phyloP scores from a whole-genome alignment of 164 flowering plant genomes.

The Kalanchoe fedtschenkoi region DNA sequence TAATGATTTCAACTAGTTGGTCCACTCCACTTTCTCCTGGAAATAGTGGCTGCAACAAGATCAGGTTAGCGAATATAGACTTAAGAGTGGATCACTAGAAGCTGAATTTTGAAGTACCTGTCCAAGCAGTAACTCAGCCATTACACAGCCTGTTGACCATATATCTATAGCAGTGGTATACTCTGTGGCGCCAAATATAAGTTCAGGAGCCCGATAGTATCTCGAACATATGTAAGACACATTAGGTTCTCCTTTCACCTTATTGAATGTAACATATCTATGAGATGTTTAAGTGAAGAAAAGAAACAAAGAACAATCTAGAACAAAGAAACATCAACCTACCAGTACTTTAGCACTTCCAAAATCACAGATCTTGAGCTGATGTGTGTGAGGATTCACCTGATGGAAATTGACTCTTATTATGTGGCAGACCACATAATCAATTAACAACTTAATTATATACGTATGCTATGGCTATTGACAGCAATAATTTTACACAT shows the following conservation, averaged over 20 bases:
- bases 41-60: slow-evolving; percentile 66
- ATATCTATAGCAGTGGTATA: slow-evolving; percentile 92
- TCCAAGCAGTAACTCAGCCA: slow-evolving; percentile 95
- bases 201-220: slow-evolving; percentile 96
- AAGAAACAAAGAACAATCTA: background rate
- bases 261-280: slow-evolving; percentile 12
- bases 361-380: slow-evolving; percentile 90
- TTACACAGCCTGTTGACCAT: slow-evolving; percentile 97
- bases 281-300: slow-evolving; percentile 5
- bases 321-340: slow-evolving; percentile 13
- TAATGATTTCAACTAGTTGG: slow-evolving; percentile 89
- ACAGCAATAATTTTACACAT: background rate
- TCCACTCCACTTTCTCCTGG: slow-evolving; percentile 99
- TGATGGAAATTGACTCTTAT: slow-evolving; percentile 12
- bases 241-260: slow-evolving; percentile 98
- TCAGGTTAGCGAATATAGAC: slow-evolving; percentile 4
- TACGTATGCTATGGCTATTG: background rate
- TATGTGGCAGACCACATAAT: background rate
- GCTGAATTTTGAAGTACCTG: slow-evolving; percentile 37
- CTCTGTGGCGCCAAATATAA: slow-evolving; percentile 94
- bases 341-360: slow-evolving; percentile 99
- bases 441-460: background rate
- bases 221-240: slow-evolving; percentile 96
- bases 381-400: slow-evolving; percentile 98
- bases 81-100: background rate